Conservation (phyloP, 73 alveolate species). For the Diophrys appendiculata region DNA sequence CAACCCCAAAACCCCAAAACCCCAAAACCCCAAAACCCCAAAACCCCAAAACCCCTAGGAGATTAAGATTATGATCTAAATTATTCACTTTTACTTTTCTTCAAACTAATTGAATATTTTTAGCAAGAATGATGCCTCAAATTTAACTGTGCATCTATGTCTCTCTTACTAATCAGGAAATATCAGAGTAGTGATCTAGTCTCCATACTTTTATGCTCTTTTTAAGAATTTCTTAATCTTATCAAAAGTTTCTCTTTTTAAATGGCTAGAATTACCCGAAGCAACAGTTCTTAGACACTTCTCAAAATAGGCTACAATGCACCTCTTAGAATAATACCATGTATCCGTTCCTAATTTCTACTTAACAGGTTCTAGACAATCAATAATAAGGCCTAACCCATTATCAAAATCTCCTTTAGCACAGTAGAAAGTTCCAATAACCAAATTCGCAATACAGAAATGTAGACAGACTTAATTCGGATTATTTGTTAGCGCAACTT, state of each 20-base stretch:
- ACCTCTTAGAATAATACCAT: slow-evolving; percentile 76
- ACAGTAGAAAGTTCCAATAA: slow-evolving; percentile 77
- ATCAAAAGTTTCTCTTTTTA: slow-evolving; percentile 37
- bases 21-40: too few relatives aligned
- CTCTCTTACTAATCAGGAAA: slow-evolving; percentile 54
- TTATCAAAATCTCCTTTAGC: slow-evolving; percentile 70
- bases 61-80: too few relatives aligned
- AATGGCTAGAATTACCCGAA: background rate
- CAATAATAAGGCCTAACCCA: slow-evolving; percentile 62
- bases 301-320: slow-evolving; percentile 64
- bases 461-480: slow-evolving; percentile 55
- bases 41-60: too few relatives aligned
- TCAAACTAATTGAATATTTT: slow-evolving; percentile 30
- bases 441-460: too few relatives aligned
- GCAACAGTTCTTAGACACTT: slow-evolving; percentile 41
- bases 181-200: slow-evolving; percentile 57
- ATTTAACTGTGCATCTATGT: slow-evolving; percentile 63
- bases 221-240: slow-evolving; percentile 57
- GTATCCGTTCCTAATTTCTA: slow-evolving; percentile 80
- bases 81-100: too few relatives aligned
- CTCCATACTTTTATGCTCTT: slow-evolving; percentile 65
- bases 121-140: slow-evolving; percentile 67
- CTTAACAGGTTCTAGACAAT: slow-evolving; percentile 66
- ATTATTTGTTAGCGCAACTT: slow-evolving; percentile 52
- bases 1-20: too few relatives aligned